Base-by-base conservation (phyloP, 2,329 filamentous ascomycete genomes). In the Diplodia corticola region DNA sequence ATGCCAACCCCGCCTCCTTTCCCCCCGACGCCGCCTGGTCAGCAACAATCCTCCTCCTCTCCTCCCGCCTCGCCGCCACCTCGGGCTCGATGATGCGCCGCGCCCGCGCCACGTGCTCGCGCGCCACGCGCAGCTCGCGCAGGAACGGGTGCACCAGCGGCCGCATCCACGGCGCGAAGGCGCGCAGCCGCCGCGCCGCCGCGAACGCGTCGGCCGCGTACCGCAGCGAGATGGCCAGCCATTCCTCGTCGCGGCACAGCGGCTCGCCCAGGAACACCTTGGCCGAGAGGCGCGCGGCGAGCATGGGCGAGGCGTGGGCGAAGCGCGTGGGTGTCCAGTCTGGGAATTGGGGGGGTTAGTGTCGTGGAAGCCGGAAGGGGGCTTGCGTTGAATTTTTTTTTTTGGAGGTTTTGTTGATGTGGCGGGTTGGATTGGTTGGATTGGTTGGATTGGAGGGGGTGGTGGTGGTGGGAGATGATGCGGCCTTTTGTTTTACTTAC, bases 231-330 rank as follows among this genome's bases (percentile, higher is more conserved):
- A 75, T 72, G 0, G 72, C 64, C 13, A 80, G 69, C 79, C 80
- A 82, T 60, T 75, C 70, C 64, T 76, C 69, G 65, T 81, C 78
- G 22, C 73, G 73, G 61, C 76, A 77, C 9, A 80, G 68, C 3
- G 69, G 67, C 7, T 76, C 71, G n/a, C 80, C 79, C 30, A 79
- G 74, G 61, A 82, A 78, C 33, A 82, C 73, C 30, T 61, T 49
- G 12, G 57, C 57, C 2, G 44, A 61, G 9, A 61, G 40, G 15
- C 79, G 74, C 0, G 77, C 76, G 1, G 79, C 78, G 5, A 80
- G 70, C 20, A 80, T 75, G 9, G 77, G 73, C 28, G 82, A 74
- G 5, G 81, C 67, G 1, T 71, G 70, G 1, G 74, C 70, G 44
- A 80, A 67, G 12, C 68, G 66, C 9, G 67, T 37, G 53, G 71